phyloP scores from a whole-genome alignment of 306 rosid species.

The Biancaea sappan region DNA sequence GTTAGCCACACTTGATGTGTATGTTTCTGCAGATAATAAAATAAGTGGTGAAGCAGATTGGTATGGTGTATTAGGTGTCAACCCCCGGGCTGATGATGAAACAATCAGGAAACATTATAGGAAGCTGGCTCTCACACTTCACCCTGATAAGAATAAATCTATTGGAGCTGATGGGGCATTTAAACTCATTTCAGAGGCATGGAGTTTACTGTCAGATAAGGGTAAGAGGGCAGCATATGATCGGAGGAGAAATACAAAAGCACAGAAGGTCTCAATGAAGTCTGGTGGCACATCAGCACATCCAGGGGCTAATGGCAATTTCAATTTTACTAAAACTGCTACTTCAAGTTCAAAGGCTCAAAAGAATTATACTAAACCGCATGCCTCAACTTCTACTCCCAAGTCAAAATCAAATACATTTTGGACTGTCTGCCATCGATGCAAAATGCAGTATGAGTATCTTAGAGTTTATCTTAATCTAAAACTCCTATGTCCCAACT shows the following conservation, averaged over 20 bases:
- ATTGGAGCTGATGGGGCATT: conserved; percentile 78
- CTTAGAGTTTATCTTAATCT: conserved; percentile 84
- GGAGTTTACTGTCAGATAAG: conserved; percentile 70
- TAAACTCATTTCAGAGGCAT: conserved; percentile 70
- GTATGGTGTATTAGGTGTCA: conserved; percentile 68
- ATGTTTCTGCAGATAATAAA: conserved; percentile 54
- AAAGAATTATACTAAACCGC: conserved; percentile 54
- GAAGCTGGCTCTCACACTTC: conserved; percentile 74
- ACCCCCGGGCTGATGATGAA: conserved; percentile 61
- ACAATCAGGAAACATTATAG: conserved; percentile 58
- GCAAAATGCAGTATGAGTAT: conserved; percentile 98
- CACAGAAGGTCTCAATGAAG: conserved; percentile 44
- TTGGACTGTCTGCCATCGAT: conserved; percentile 87
- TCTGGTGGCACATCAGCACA: conserved; percentile 53
- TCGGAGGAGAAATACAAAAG: conserved; percentile 56
- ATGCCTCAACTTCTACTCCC: conserved; percentile 57
- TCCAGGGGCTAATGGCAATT: conserved; percentile 55
- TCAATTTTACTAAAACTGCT: conserved; percentile 58
- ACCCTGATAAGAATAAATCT: conserved; percentile 79
- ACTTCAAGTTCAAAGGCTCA: conserved; percentile 52
- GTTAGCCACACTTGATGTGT: conserved; percentile 62
- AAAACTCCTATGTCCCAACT: conserved; percentile 90
- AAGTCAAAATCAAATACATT: conserved; percentile 69
- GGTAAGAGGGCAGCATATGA: conserved; percentile 52
- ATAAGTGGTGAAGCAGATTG: conserved; percentile 65